Base-by-base conservation (phyloP, 345 rosid genomes). In the Zanthoxylum bungeanum region DNA sequence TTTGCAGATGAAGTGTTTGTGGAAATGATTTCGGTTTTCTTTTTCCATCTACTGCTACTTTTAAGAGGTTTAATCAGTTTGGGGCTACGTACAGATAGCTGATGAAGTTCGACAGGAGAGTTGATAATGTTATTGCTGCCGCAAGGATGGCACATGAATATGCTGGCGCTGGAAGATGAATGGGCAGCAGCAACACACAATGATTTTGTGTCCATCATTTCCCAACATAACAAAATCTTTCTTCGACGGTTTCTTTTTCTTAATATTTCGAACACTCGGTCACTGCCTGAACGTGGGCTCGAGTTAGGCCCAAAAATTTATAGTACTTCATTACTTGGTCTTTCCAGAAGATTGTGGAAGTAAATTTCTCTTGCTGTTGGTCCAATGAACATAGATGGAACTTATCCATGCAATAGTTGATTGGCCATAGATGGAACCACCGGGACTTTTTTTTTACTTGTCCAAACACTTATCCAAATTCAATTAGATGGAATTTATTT, bases 1-100 rank as follows among this genome's bases (percentile, higher is more conserved):
- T 86, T 91, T 12, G 84, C 50, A 49, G 76, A 71, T 16, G 67
- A 4, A 6, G 81, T 72, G 69, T 60, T 76, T 17, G 5, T 50
- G 6, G 66, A 30, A 34, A n/a, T 50, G 42, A 3, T 36, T 49
- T 65, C n/a, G 28, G 60, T 52, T 51, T 36, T 52, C 30, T 11
- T n/a, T 2, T 28, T 52, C 49, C 60, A 11, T 51, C 30, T 34
- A 1, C 3, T 19, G 19, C 69, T 16, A 49, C 2, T 24, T 64
- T 4, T 65, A 44, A 44, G 49, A 31, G 25, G 50, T 55, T 68
- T 17, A 56, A 27, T 6, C 11, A 51, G 63, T 19, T 37, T 39
- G 51, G 72, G 52, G n/a, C 24, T 5, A 50, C 70, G 69, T 1
- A 50, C n/a, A 11, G 9, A 33, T 39, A 46, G 36, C 9, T 22